Percentiles rank a stretch among this genome's conserved stretches.
These are phyloP conservation scores for Flaveria brownii DNA, from an alignment of 129 eudicot species.

Conservation along the genomic window DNA sequence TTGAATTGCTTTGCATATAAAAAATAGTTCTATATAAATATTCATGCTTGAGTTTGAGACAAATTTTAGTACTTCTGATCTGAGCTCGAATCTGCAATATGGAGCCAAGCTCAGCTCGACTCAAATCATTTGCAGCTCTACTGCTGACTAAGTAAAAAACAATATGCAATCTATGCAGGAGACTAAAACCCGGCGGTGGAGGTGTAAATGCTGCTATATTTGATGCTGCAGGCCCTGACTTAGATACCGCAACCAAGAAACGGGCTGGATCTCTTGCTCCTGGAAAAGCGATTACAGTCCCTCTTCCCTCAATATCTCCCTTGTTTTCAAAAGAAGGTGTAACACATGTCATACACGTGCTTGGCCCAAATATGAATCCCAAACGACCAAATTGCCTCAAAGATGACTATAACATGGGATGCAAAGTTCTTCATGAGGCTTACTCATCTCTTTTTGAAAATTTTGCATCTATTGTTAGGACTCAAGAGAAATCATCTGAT, in stretches of 20 bases:
- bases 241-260: conserved; percentile 77
- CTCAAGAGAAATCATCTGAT: conserved; percentile 28
- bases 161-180: conserved; percentile 52
- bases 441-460: conserved; percentile 86
- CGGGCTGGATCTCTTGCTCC: conserved; percentile 74
- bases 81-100: too few relatives aligned
- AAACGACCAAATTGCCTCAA: conserved; percentile 81
- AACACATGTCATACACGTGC: conserved; percentile 88
- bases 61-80: too few relatives aligned
- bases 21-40: too few relatives aligned
- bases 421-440: conserved; percentile 75
- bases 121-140: background rate
- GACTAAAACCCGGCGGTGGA: conserved; percentile 96
- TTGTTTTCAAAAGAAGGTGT: conserved; percentile 72
- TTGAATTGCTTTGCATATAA: too few relatives aligned
- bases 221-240: conserved; percentile 72
- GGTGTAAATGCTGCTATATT: conserved; percentile 96
- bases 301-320: conserved; percentile 79
- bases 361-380: conserved; percentile 99
- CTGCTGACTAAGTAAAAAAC: background rate
- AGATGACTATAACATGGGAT: conserved; percentile 69
- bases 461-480: conserved; percentile 56
- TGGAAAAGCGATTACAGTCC: conserved; percentile 76
- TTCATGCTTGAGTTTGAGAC: too few relatives aligned
- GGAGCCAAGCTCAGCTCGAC: too few relatives aligned